Conservation (phyloP, 306 rosid genomes). For the Parietaria judaica region DNA sequence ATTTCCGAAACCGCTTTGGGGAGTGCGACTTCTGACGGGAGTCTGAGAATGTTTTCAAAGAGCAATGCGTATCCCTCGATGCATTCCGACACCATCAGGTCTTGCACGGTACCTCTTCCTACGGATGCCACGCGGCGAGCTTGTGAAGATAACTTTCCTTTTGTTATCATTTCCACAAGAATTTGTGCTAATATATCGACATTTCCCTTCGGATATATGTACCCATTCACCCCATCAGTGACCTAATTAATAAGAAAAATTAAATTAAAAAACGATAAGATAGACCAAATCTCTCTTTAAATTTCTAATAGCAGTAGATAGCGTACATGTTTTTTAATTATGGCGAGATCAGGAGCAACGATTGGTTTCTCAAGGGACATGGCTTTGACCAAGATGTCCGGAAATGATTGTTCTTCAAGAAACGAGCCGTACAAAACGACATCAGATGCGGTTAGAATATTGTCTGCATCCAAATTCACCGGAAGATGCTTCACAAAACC, state of each 20-base stretch:
- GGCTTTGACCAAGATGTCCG: constrained; percentile 70
- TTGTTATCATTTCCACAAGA: constrained; percentile 47
- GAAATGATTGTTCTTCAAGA: constrained; percentile 76
- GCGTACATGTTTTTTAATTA: constrained; percentile 70
- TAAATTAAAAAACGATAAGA: not conserved
- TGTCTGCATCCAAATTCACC: constrained; percentile 50
- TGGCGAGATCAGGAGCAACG: constrained; percentile 74
- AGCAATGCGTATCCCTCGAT: constrained; percentile 64
- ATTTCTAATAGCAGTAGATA: constrained; percentile 12
- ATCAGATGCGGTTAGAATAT: constrained; percentile 48
- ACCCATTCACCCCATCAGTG: constrained; percentile 84
- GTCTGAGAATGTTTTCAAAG: constrained; percentile 58
- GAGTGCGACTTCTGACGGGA: constrained; percentile 72
- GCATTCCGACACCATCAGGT: constrained; percentile 65
- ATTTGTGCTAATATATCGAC: constrained; percentile 45
- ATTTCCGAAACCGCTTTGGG: constrained; percentile 60
- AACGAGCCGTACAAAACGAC: constrained; percentile 83
- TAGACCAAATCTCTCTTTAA: too few relatives aligned
- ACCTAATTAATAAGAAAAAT: constrained; percentile 41
- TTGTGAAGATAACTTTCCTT: constrained; percentile 59
- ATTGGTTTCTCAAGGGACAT: constrained; percentile 89
- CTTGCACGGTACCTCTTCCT: constrained; percentile 60
- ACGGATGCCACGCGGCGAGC: constrained; percentile 67
- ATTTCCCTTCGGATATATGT: constrained; percentile 70
- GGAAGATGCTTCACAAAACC: constrained; percentile 63